Percentiles rank a stretch among this genome's conserved stretches.
These are phyloP conservation scores for Fusarium torreyae DNA, from an alignment of 2,329 filamentous ascomycete species.

Conservation along the genomic window DNA sequence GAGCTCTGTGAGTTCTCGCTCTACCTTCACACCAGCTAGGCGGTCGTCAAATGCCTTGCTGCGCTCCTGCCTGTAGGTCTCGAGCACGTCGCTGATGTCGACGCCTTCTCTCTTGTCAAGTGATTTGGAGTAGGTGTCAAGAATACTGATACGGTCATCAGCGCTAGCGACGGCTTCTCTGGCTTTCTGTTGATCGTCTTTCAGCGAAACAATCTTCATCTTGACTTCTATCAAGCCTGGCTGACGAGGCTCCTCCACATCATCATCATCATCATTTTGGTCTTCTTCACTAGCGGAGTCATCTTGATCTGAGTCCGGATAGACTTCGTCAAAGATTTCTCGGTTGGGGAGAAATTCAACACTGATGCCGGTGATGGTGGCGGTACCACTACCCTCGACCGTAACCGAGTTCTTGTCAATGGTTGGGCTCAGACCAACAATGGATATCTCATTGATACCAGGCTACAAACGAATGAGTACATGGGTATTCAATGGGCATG, in stretches of 20 bases:
- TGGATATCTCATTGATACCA: slow-evolving; percentile 71
- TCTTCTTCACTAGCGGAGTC: slow-evolving; percentile 52
- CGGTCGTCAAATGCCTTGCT: slow-evolving; percentile 60
- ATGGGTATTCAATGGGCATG: not conserved
- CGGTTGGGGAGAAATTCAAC: slow-evolving; percentile 71
- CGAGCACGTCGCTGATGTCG: slow-evolving; percentile 57
- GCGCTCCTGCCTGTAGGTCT: slow-evolving; percentile 61
- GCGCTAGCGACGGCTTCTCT: slow-evolving; percentile 46
- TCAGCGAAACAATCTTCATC: slow-evolving; percentile 52
- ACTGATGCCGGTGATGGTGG: slow-evolving; percentile 73
- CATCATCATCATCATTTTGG: slow-evolving; percentile 41
- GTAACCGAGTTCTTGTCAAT: slow-evolving; percentile 73
- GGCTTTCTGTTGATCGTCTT: slow-evolving; percentile 42
- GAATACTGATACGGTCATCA: slow-evolving; percentile 57
- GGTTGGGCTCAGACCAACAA: slow-evolving; percentile 69
- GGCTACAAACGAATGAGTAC: slow-evolving; percentile 54
- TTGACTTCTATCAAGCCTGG: slow-evolving; percentile 47
- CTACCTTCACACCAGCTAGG: slow-evolving; percentile 51
- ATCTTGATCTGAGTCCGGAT: slow-evolving; percentile 62
- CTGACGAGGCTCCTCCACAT: slow-evolving; percentile 40
- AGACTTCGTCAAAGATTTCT: slow-evolving; percentile 68
- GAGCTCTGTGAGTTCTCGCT: slow-evolving; percentile 54
- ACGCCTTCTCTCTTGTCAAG: slow-evolving; percentile 54
- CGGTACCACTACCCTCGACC: slow-evolving; percentile 70
- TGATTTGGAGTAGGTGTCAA: slow-evolving; percentile 59